Conservation (phyloP, 2,329 filamentous ascomycete genomes). For the Dothistroma pini region DNA sequence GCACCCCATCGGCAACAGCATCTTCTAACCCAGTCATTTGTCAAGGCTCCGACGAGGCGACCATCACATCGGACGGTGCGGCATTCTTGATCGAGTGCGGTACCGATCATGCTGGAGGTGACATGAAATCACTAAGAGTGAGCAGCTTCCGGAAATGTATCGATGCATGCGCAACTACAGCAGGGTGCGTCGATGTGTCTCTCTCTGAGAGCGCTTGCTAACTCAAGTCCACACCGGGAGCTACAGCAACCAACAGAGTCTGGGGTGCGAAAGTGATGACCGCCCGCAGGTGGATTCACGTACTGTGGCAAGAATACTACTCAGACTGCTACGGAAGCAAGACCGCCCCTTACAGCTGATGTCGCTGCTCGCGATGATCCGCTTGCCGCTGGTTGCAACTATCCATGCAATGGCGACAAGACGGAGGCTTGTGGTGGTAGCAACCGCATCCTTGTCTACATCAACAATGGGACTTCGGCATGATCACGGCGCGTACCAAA, state of each 20-base stretch:
- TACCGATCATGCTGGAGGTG: slow-evolving; percentile 30
- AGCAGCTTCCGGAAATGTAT: slow-evolving; percentile 24
- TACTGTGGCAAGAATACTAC: slow-evolving; percentile 32
- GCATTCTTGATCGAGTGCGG: slow-evolving; percentile 21
- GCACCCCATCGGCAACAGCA: background rate
- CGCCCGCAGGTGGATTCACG: slow-evolving; percentile 15
- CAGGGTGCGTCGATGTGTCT: slow-evolving; percentile 34
- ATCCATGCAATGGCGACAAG: slow-evolving; percentile 30
- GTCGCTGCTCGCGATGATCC: slow-evolving; percentile 22
- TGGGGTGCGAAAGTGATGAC: slow-evolving; percentile 30
- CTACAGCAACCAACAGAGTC: slow-evolving; percentile 21
- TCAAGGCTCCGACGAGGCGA: slow-evolving; percentile 22
- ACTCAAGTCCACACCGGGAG: slow-evolving; percentile 31
- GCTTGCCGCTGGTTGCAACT: slow-evolving; percentile 27
- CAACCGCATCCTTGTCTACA: slow-evolving; percentile 27
- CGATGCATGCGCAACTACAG: slow-evolving; percentile 27
- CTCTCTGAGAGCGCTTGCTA: slow-evolving; percentile 33
- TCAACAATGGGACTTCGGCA: slow-evolving; percentile 1
- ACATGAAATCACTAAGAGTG: slow-evolving; percentile 24
- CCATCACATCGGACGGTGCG: slow-evolving; percentile 14
- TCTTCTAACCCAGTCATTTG: slow-evolving; percentile 15
- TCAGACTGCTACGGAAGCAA: slow-evolving; percentile 27
- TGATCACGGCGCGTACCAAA: background rate
- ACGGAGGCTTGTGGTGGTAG: slow-evolving; percentile 33
- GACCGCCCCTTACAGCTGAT: slow-evolving; percentile 13